Evolutionary conservation across 768 basidiomycete species (phyloP).

Genomic region (Nevesoporus exiguus): DNA sequence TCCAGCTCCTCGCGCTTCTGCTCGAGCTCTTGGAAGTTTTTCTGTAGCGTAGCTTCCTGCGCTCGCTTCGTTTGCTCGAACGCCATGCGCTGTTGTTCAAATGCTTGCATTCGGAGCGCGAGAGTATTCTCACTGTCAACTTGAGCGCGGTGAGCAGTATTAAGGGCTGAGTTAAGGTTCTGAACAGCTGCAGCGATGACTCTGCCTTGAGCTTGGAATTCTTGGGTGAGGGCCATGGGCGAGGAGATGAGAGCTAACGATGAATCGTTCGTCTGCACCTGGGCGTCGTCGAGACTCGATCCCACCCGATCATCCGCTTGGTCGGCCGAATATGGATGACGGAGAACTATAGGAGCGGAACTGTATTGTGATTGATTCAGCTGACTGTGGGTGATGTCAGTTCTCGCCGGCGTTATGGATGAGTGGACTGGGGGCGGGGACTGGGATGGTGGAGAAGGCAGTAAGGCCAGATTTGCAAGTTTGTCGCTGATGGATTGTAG

Average conservation of each 20-base stretch:
- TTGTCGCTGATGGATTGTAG: conserved; percentile 13
- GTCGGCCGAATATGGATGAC: conserved; percentile 6
- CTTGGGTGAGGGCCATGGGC: conserved; percentile 3
- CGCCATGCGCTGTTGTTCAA: conserved; percentile 20
- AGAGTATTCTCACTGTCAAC: conserved; percentile 17
- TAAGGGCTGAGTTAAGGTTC: conserved; percentile 6
- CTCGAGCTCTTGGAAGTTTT: conserved; percentile 19
- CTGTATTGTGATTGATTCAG: neutral
- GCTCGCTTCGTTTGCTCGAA: conserved; percentile 21
- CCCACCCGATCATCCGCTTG: neutral
- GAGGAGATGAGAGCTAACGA: neutral
- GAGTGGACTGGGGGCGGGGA: conserved; percentile 10
- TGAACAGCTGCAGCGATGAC: conserved; percentile 14
- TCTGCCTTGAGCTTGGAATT: conserved; percentile 7
- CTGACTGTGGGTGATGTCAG: neutral
- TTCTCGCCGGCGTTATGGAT: neutral
- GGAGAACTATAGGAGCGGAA: neutral
- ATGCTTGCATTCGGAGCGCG: neutral
- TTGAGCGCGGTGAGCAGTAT: conserved; percentile 11
- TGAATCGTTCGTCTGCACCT: neutral
- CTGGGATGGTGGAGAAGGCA: conserved; percentile 1
- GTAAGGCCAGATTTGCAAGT: conserved; percentile 10
- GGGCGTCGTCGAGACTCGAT: neutral
- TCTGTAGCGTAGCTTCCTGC: conserved; percentile 18
- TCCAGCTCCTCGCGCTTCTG: conserved; percentile 18